Base-by-base conservation (phyloP, 2,329 filamentous ascomycete species). In the Calonectria montana region DNA sequence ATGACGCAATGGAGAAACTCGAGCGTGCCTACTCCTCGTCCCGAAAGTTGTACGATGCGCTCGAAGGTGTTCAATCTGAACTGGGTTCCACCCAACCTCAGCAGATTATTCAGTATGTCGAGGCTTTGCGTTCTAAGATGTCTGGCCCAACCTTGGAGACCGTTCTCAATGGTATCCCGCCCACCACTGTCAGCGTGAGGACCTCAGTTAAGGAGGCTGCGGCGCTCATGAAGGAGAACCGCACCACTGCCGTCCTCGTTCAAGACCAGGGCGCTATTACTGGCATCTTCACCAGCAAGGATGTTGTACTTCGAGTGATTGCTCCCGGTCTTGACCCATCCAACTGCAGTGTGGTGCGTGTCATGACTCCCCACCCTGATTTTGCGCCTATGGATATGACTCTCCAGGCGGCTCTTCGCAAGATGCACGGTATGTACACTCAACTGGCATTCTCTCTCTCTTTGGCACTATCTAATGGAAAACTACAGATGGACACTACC, bases 331-430 rank as follows among this genome's bases (percentile, higher is more conserved):
- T 99, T 71, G 97, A 99, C 83, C 97, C 97, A 55, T 90, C 92
- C 72, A 98, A 93, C 80, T 99, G 97, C 89, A 98, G 96, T 82
- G 97, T 99, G 73, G 96, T 99, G 76, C 93, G 97, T 79, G 97
- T 99, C 77, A 99, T 99, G 97, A 99, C 97, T 39, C 97, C 97
- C 75, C 97, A 99, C 82, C 97, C 97, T 8, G 97, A 99, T 84
- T 99, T 99, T 89, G 97, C 97, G 69, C 96, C 97, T 35, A 94
- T 97, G 87, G 96, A 98, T 84, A 98, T 99, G 97, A 98, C 93
- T 84, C 98, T 99, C 81, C 97, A 99, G 86, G 95, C 96, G 77
- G 97, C 97, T 80, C 91, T 99, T 67, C 93, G 97, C 79, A 99
- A 99, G 89, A 99, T 99, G 97, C 97, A 99, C 83, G 96, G 95